Conservation (phyloP, 1,284 basidiomycete species). For the Boletus calvinii region DNA sequence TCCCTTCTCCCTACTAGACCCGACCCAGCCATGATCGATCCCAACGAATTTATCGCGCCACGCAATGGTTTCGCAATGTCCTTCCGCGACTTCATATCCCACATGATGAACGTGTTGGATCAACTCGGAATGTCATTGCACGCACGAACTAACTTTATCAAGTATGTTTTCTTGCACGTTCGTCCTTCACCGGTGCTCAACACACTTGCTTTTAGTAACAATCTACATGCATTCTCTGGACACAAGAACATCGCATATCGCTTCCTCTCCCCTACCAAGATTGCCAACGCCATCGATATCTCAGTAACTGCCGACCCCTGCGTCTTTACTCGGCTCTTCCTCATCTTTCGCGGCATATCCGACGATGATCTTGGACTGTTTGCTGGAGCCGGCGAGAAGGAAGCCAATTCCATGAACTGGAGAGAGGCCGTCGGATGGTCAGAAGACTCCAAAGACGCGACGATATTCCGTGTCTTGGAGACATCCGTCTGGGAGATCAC, state of each 20-base stretch:
- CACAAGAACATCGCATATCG: slow-evolving; percentile 84
- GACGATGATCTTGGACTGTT: slow-evolving; percentile 75
- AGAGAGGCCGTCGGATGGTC: slow-evolving; percentile 73
- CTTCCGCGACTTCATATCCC: slow-evolving; percentile 72
- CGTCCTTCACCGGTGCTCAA: not conserved
- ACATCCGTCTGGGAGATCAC: slow-evolving; percentile 71
- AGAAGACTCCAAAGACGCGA: slow-evolving; percentile 69
- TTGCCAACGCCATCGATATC: slow-evolving; percentile 81
- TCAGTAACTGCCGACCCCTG: slow-evolving; percentile 75
- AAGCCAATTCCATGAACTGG: slow-evolving; percentile 77
- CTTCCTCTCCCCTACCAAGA: slow-evolving; percentile 72
- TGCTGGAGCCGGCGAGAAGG: slow-evolving; percentile 78
- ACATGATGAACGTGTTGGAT: slow-evolving; percentile 73
- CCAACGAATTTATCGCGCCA: slow-evolving; percentile 70
- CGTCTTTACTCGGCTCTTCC: slow-evolving; percentile 78
- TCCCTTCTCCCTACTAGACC: slow-evolving; percentile 46
- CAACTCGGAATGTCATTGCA: slow-evolving; percentile 77
- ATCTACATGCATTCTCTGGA: slow-evolving; percentile 63
- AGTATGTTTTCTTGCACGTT: slow-evolving; percentile 42
- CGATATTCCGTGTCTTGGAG: slow-evolving; percentile 73
- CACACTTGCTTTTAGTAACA: slow-evolving; percentile 49
- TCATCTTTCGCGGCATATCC: slow-evolving; percentile 77
- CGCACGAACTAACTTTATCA: slow-evolving; percentile 75
- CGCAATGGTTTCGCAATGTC: slow-evolving; percentile 80
- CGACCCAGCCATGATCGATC: slow-evolving; percentile 68